Conservation (phyloP, 2,329 filamentous ascomycete species). For the Pyrenophora graminea region DNA sequence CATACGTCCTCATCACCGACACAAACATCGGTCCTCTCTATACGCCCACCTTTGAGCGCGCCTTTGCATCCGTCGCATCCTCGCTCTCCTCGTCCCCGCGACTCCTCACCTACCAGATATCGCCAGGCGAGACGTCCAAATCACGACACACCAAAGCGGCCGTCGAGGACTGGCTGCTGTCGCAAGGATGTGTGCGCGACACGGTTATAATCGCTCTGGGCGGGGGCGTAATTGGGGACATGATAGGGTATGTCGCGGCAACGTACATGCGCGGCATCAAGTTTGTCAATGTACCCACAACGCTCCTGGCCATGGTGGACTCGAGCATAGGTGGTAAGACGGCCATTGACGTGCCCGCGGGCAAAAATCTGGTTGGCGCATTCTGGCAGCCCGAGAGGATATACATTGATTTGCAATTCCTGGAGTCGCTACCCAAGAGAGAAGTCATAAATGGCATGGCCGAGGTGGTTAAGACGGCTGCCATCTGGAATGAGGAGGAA, state of each 20-base stretch:
- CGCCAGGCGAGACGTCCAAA: conserved; percentile 92
- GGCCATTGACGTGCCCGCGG: conserved; percentile 92
- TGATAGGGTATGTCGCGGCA: conserved; percentile 96
- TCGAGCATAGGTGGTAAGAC: conserved; percentile 98
- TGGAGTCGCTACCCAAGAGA: conserved; percentile 84
- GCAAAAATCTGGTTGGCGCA: conserved; percentile 92
- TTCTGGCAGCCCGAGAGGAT: conserved; percentile 97
- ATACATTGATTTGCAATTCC: conserved; percentile 90
- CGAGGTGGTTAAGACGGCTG: conserved; percentile 95
- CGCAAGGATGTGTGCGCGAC: conserved; percentile 89
- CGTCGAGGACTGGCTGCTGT: conserved; percentile 96
- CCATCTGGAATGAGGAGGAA: conserved; percentile 89
- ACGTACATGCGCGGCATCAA: conserved; percentile 98
- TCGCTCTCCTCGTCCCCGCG: conserved; percentile 58
- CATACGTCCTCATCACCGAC: conserved; percentile 95
- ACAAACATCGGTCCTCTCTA: conserved; percentile 86
- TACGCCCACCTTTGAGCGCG: conserved; percentile 72
- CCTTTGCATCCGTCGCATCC: conserved; percentile 67
- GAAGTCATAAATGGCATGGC: conserved; percentile 99
- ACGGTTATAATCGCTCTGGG: conserved; percentile 93
- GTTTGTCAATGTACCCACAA: conserved; percentile 96
- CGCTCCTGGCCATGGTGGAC: conserved; percentile 94
- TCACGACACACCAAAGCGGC: conserved; percentile 90
- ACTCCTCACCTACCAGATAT: conserved; percentile 85
- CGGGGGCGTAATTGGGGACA: conserved; percentile 94